Conservation (phyloP, 2,329 filamentous ascomycete genomes). For the Aspergillus latus region DNA sequence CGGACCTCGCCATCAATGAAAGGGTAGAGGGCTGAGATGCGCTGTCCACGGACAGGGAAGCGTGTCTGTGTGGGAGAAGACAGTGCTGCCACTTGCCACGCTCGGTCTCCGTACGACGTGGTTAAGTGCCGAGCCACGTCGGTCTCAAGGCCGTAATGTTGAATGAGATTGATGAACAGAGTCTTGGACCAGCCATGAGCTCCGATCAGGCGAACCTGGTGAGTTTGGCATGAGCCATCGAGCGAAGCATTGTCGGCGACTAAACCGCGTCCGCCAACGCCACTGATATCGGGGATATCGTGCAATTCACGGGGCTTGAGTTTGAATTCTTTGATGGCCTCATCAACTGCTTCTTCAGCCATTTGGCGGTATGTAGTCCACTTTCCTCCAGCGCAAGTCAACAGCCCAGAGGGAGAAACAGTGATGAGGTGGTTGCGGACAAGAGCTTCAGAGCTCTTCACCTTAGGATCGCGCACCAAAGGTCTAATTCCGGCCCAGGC, state of each 20-base stretch:
- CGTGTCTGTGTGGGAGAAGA: constrained; percentile 73
- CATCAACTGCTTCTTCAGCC: constrained; percentile 85
- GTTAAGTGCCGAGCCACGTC: constrained; percentile 88
- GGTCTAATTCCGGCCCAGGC: constrained; percentile 88
- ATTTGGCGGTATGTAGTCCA: constrained; percentile 94
- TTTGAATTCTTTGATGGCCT: constrained; percentile 68
- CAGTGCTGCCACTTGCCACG: constrained; percentile 84
- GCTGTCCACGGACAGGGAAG: constrained; percentile 79
- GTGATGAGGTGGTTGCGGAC: constrained; percentile 85
- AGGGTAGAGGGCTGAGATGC: constrained; percentile 77
- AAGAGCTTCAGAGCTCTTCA: constrained; percentile 80
- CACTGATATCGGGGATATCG: constrained; percentile 66
- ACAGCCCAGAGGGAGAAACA: constrained; percentile 72
- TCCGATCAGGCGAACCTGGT: constrained; percentile 76
- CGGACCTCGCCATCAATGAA: constrained; percentile 90
- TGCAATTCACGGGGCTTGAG: constrained; percentile 58
- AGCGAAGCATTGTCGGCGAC: constrained; percentile 70
- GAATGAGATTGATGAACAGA: constrained; percentile 91
- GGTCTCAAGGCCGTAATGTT: constrained; percentile 88
- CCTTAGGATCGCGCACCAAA: constrained; percentile 81
- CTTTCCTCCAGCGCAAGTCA: constrained; percentile 86
- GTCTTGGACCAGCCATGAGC: constrained; percentile 87
- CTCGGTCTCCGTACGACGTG: constrained; percentile 84
- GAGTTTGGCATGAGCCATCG: constrained; percentile 77
- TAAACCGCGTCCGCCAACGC: constrained; percentile 67